phyloP scores from a whole-genome alignment of 441 rosid genomes.

The Brassica balearica region DNA sequence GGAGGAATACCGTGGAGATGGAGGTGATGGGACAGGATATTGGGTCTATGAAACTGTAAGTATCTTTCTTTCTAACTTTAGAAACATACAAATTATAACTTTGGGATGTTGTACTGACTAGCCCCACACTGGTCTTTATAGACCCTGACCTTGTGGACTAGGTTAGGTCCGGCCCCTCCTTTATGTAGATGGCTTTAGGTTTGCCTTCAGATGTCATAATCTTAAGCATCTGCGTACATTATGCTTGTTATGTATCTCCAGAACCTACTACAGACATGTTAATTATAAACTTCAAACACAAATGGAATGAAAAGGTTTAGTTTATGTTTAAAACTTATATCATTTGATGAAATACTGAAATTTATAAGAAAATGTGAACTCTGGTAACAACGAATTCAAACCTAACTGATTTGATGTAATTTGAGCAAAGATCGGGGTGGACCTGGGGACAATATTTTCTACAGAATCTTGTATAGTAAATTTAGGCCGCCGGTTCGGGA shows the following conservation, averaged over 20 bases:
- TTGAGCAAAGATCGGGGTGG: neutral
- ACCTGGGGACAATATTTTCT: neutral
- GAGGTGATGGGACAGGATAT: constrained; percentile 89
- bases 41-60: constrained; percentile 87
- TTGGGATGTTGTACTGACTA: neutral
- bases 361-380: neutral
- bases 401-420: neutral
- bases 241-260: neutral
- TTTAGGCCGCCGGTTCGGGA: neutral
- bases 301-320: neutral
- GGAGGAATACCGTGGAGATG: constrained; percentile 81
- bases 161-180: neutral
- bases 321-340: neutral
- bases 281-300: neutral
- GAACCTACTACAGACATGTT: neutral
- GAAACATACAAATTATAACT: neutral
- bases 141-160: neutral
- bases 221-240: neutral
- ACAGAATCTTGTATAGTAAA: neutral
- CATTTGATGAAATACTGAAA: neutral
- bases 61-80: constrained; percentile 22
- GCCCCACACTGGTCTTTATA: neutral
- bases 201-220: neutral
- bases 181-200: constrained; percentile 13
- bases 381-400: neutral